Conservation (phyloP, 371 early-diverging fungal species). For the Paraphysoderma sedebokerense region DNA sequence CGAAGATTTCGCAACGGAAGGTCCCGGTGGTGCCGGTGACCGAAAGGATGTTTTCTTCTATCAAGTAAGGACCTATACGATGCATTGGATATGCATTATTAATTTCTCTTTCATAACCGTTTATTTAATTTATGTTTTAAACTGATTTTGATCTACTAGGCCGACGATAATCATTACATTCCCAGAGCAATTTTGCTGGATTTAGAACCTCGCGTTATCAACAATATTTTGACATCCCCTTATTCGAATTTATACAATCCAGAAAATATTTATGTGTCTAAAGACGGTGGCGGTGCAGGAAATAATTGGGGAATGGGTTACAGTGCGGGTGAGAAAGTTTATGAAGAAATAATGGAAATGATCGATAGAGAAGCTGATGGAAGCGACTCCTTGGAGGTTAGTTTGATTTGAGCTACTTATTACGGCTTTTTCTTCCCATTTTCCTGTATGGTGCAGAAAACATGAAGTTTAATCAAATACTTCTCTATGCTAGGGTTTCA, state of each 20-base stretch:
- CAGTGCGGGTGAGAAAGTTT: slow-evolving; percentile 50
- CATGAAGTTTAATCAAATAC: background rate
- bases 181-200: slow-evolving; percentile 83
- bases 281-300: slow-evolving; percentile 92
- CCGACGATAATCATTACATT: slow-evolving; percentile 87
- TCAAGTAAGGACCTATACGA: slow-evolving; percentile 36
- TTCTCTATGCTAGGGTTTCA: slow-evolving; percentile 40
- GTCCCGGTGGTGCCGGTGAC: slow-evolving; percentile 50
- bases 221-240: slow-evolving; percentile 43
- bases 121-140: background rate
- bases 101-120: background rate
- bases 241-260: slow-evolving; percentile 74
- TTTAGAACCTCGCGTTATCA: slow-evolving; percentile 78
- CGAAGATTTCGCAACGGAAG: slow-evolving; percentile 71
- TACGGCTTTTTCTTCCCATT: background rate
- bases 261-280: slow-evolving; percentile 66
- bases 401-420: background rate
- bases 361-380: slow-evolving; percentile 90
- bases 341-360: slow-evolving; percentile 79
- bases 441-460: too few relatives aligned
- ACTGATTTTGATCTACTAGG: slow-evolving; percentile 32
- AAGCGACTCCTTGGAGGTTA: slow-evolving; percentile 69
- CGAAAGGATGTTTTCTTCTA: slow-evolving; percentile 99
- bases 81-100: too few relatives aligned
- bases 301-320: slow-evolving; percentile 93